Percentiles rank a stretch among this genome's conserved stretches.
phyloP scores from a whole-genome alignment of 225 moss, liverwort and hornwort species.

The Climacium dendroides region DNA sequence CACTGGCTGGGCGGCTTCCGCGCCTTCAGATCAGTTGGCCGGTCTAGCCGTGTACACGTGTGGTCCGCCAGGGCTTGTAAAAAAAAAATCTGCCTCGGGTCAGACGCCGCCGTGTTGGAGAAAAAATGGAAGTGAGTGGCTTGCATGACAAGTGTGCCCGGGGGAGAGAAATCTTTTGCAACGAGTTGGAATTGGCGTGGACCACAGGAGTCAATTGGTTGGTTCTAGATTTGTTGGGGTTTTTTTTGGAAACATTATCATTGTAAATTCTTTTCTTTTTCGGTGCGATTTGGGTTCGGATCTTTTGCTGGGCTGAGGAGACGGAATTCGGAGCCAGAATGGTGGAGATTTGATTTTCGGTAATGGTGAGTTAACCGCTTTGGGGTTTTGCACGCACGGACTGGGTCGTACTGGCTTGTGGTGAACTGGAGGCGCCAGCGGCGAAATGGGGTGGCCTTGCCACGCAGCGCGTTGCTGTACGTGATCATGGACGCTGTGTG shows the following conservation, averaged over 20 bases:
- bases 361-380: neutral
- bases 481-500: neutral
- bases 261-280: neutral
- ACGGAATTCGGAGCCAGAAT: neutral
- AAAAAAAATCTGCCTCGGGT: neutral
- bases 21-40: neutral
- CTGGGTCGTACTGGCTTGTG: neutral
- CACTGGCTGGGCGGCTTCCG: conserved; percentile 16
- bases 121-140: neutral
- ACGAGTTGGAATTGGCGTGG: neutral
- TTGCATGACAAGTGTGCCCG: neutral
- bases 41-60: conserved; percentile 20
- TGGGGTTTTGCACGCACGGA: neutral
- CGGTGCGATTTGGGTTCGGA: neutral
- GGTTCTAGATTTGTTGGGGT: neutral
- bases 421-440: neutral
- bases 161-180: neutral
- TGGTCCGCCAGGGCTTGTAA: neutral
- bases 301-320: neutral
- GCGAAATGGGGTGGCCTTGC: neutral
- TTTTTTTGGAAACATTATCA: neutral
- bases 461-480: neutral
- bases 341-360: neutral
- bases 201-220: neutral
- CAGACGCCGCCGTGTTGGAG: neutral